Conservation (phyloP, 2,329 filamentous ascomycete genomes). For the Paracoccidioides brasiliensis region DNA sequence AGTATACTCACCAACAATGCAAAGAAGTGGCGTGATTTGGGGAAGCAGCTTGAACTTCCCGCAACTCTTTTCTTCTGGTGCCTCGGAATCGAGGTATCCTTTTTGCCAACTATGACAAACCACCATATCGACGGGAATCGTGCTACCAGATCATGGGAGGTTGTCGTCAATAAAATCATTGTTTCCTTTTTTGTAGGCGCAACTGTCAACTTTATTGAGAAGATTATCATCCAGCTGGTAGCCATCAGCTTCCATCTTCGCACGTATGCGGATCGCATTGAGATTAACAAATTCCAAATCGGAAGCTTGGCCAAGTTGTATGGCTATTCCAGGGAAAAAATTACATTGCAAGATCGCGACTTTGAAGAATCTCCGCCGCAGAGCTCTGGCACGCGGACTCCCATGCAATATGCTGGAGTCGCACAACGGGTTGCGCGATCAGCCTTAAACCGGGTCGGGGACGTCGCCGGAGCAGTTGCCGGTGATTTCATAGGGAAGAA, state of each 20-base stretch:
- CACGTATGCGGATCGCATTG: conserved; percentile 82
- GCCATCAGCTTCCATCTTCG: conserved; percentile 84
- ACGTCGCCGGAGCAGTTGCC: conserved; percentile 72
- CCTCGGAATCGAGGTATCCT: conserved; percentile 73
- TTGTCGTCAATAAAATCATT: conserved; percentile 70
- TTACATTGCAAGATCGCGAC: conserved; percentile 61
- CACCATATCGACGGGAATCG: conserved; percentile 45
- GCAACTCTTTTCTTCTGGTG: conserved; percentile 85
- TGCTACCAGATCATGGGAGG: conserved; percentile 54
- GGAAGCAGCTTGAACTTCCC: conserved; percentile 70
- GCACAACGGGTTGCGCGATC: conserved; percentile 62
- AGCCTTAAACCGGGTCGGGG: conserved; percentile 66
- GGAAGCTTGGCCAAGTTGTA: conserved; percentile 53
- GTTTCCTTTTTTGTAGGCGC: conserved; percentile 70
- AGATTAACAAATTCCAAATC: conserved; percentile 85
- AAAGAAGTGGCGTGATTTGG: conserved; percentile 90
- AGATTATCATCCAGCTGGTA: conserved; percentile 89
- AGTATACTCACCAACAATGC: conserved; percentile 71
- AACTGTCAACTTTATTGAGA: conserved; percentile 73
- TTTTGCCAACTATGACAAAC: conserved; percentile 65
- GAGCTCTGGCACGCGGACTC: conserved; percentile 55
- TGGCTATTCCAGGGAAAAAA: conserved; percentile 50
- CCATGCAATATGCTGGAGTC: conserved; percentile 54
- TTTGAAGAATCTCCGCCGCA: conserved; percentile 50
- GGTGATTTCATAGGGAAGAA: conserved; percentile 78